Evolutionary conservation across 768 basidiomycete species (phyloP), one percentile per base, ranked within the genome.

Genomic region (Panus rudis): DNA sequence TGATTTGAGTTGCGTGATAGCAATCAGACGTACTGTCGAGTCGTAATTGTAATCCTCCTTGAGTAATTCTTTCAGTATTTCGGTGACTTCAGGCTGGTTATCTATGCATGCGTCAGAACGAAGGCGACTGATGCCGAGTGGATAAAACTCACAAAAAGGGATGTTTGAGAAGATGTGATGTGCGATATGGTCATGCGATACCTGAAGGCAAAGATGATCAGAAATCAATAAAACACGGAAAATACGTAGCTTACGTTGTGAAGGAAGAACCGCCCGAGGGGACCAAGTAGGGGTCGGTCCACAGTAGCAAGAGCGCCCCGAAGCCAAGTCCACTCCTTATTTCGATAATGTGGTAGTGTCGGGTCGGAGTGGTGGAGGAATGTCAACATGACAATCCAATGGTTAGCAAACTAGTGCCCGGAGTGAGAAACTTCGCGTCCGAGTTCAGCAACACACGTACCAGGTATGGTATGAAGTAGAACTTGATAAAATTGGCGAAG

Each of bases 121-220:
- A 4, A 21, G n/a, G n/a, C 28, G 5, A 13, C 4, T 11, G 13
- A 4, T 30, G 16, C 16, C 16, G 31, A 8, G 23, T 17, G 11
- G 37, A 23, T 13, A 70, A 67, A 5, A 69, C 73, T 60, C 52
- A 79, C 76, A 78, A 59, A 79, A 79, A 12, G 78, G 77, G 40
- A 78, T 73, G 40, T 66, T 66, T n/a, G 75, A 74, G 63, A 78
- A 78, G 30, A 79, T 60, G 53, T 80, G 79, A 53, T 80, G 79
- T 2, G 76, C 71, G 40, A 80, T 67, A 63, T 79, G 59, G 69
- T 61, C 75, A 65, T 49, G 67, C 59, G 60, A 47, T 31, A 57
- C 47, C 52, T 50, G 45, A 27, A 12, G 20, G 28, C 13, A 8
- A 32, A 34, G 25, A 32, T 39, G n/a, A 35, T 20, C 26, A 40